A percentile compares a stretch with the other conserved stretches of the same genome.
phyloP scores from a whole-genome alignment of 2,329 filamentous ascomycete species.

The Pseudocercospora pini-densiflorae region DNA sequence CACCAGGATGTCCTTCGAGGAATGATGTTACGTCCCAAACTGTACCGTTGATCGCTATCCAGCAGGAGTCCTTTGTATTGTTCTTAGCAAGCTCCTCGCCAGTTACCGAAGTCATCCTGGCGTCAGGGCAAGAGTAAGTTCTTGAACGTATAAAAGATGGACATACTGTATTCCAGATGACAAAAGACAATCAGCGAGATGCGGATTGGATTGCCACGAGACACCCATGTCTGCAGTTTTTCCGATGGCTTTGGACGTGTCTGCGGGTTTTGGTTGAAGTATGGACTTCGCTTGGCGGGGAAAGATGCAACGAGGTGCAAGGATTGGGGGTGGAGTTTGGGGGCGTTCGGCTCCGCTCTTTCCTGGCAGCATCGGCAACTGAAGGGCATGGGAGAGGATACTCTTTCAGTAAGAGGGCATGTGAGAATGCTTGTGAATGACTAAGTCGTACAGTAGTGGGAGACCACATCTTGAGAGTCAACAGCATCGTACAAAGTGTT shows the following conservation, averaged over 20 bases:
- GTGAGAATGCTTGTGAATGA: not conserved
- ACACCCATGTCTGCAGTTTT: slow-evolving; percentile 10
- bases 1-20: slow-evolving; percentile 85
- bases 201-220: slow-evolving; percentile 6
- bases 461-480: not conserved
- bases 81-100: slow-evolving; percentile 70
- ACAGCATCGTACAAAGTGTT: not conserved
- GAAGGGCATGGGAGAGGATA: not conserved
- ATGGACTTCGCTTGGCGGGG: slow-evolving; percentile 8
- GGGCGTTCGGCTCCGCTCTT: not conserved
- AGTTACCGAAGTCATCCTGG: slow-evolving; percentile 22
- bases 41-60: slow-evolving; percentile 84
- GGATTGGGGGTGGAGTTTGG: slow-evolving; percentile 5
- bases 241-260: slow-evolving; percentile 6
- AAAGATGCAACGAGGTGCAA: not conserved
- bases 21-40: slow-evolving; percentile 93
- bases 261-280: not conserved
- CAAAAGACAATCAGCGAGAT: slow-evolving; percentile 1
- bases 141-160: not conserved
- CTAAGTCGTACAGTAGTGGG: not conserved
- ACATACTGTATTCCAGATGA: not conserved
- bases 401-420: not conserved
- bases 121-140: not conserved
- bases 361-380: slow-evolving; percentile 10
- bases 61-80: slow-evolving; percentile 80